Evolutionary conservation across 495 filamentous ascomycete genomes (phyloP), one percentile per base, ranked within the genome.

Genomic region (Xylaria scruposa): DNA sequence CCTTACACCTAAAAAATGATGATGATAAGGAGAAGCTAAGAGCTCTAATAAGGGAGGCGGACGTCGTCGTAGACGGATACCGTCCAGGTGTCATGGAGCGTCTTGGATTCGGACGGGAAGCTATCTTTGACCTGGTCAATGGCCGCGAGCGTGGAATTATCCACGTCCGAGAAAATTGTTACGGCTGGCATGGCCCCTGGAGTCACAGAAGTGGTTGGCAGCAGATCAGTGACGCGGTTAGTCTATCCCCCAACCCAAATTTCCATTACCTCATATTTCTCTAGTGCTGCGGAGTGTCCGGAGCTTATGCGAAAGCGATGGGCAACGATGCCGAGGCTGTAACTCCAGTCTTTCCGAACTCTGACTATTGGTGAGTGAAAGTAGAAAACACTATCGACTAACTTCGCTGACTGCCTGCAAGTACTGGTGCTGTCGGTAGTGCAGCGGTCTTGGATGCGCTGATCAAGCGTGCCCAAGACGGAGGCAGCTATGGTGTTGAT

Each of bases 321-420:
- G 87, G 87, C 29, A 78, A 81, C 8, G 78, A 82, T 31, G 17
- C 29, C 10, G 83, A 83, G 62, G 86, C 88, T 12, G 83, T 90
- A 24, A 85, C 89, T 0, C 88, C 88, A 26, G 87, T 87, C 0
- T 90, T 90, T 76, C 89, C 88, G 5, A 90, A 89, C 79, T 88
- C 86, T 54, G 89, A 90, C 78, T 90, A 89, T 74, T 87, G 75
- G 67, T 69, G n/a, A n/a, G 56, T 36, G n/a, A 46, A 8, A 42
- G 24, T 29, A 12, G 4, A 13, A 33, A 5, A 19, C n/a, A 4
- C 7, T 7, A 47, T 10, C 10, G 47, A n/a, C 8, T 31, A 29
- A 7, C 46, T 33, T n/a, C 24, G 10, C 51, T 68, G 8, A 68
- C 36, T n/a, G 10, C 36, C 17, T 29, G 21, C 54, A 61, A 69